These are phyloP conservation scores for Termitomyces eurrhizus DNA, from an alignment of 768 basidiomycete genomes.

Conservation along the genomic window DNA sequence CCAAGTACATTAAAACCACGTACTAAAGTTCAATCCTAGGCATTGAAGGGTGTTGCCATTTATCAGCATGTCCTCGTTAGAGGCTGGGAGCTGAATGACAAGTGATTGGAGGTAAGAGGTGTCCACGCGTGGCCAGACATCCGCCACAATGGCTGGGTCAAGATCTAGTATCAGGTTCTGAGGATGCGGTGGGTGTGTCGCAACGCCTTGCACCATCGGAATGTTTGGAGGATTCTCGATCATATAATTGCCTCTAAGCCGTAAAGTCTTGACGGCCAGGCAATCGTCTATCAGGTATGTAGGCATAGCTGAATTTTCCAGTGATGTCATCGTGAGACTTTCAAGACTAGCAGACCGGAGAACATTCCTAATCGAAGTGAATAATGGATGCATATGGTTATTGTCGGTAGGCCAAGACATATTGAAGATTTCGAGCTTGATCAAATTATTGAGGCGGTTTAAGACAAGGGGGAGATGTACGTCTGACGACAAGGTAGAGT, in stretches of 20 bases:
- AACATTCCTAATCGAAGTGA: neutral
- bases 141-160: neutral
- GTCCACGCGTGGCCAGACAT: constrained; percentile 4
- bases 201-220: neutral
- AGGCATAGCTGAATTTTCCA: neutral
- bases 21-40: constrained; percentile 1
- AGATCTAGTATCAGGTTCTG: neutral
- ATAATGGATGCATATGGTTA: neutral
- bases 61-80: neutral
- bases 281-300: constrained; percentile 4
- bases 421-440: neutral
- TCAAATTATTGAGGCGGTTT: neutral
- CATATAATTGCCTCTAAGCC: neutral
- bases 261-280: neutral
- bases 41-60: neutral
- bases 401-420: constrained; percentile 1
- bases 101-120: constrained; percentile 4
- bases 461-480: constrained; percentile 3
- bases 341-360: neutral
- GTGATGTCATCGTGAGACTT: neutral
- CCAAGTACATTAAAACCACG: neutral
- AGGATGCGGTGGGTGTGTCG: neutral
- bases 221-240: neutral
- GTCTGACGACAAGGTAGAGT: neutral
- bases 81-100: neutral